phyloP scores from a whole-genome alignment of 1,139 yeast species.

The Magnusiomyces tetraspermus region DNA sequence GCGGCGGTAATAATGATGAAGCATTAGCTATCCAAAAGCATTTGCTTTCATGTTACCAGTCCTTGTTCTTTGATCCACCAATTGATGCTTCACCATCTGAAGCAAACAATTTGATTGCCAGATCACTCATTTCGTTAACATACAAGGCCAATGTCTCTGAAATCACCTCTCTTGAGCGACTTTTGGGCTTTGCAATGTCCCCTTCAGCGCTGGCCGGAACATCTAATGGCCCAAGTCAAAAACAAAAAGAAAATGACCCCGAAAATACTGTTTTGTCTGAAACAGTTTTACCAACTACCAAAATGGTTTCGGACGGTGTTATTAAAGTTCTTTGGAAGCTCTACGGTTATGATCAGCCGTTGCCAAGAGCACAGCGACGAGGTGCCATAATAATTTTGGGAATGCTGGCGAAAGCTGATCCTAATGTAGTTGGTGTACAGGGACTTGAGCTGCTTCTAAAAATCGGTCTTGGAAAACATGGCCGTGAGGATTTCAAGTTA shows the following conservation, averaged over 20 bases:
- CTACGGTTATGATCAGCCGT: conserved; percentile 42
- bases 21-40: conserved; percentile 78
- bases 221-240: conserved; percentile 21
- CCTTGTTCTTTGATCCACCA: conserved; percentile 72
- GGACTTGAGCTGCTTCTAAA: conserved; percentile 61
- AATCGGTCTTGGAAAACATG: conserved; percentile 61
- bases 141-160: conserved; percentile 76
- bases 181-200: conserved; percentile 64
- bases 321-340: conserved; percentile 76
- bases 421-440: conserved; percentile 47
- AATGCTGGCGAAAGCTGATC: conserved; percentile 75
- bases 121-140: conserved; percentile 69
- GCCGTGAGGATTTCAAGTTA: conserved; percentile 53
- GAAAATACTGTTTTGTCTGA: neutral
- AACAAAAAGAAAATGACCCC: conserved; percentile 1
- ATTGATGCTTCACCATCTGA: conserved; percentile 46
- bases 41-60: conserved; percentile 66
- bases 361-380: conserved; percentile 45
- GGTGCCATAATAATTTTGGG: conserved; percentile 85
- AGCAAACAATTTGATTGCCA: conserved; percentile 62
- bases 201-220: conserved; percentile 27
- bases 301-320: conserved; percentile 47
- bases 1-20: conserved; percentile 64
- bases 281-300: neutral
- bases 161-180: conserved; percentile 77